A percentile compares a stretch with the other conserved stretches of the same genome.
Evolutionary conservation across 2,329 filamentous ascomycete genomes (phyloP).

Genomic region (Fusarium newnesense): DNA sequence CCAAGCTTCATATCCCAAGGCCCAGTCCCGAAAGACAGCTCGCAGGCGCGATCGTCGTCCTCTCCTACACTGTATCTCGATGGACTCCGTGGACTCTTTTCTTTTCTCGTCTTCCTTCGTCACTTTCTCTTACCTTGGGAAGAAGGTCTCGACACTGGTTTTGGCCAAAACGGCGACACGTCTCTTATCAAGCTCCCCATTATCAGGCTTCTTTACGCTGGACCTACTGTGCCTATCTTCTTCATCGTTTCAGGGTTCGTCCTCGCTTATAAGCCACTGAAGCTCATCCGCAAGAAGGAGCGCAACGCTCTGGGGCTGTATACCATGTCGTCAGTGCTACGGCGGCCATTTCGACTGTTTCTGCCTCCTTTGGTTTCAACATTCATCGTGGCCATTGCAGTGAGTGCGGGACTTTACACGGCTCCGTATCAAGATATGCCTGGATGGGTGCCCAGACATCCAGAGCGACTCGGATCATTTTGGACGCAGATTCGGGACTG

Average conservation of each 20-base stretch:
- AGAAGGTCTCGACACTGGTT: not conserved
- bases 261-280: not conserved
- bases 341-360: not conserved
- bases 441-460: not conserved
- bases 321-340: not conserved
- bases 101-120: not conserved
- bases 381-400: not conserved
- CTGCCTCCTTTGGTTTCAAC: not conserved
- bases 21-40: rapidly evolving
- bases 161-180: not conserved
- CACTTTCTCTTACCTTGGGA: not conserved
- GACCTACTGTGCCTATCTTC: not conserved
- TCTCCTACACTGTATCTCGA: not conserved
- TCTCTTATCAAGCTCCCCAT: not conserved
- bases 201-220: not conserved
- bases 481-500: not conserved
- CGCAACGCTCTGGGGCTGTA: not conserved
- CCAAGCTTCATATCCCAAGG: not conserved
- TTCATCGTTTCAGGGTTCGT: not conserved
- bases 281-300: not conserved
- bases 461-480: not conserved
- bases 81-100: not conserved
- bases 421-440: not conserved
- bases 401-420: rapidly evolving
- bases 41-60: rapidly evolving